These are phyloP conservation scores for Yamadazyma triangularis DNA, from an alignment of 1,139 yeast genomes.

Conservation along the genomic window DNA sequence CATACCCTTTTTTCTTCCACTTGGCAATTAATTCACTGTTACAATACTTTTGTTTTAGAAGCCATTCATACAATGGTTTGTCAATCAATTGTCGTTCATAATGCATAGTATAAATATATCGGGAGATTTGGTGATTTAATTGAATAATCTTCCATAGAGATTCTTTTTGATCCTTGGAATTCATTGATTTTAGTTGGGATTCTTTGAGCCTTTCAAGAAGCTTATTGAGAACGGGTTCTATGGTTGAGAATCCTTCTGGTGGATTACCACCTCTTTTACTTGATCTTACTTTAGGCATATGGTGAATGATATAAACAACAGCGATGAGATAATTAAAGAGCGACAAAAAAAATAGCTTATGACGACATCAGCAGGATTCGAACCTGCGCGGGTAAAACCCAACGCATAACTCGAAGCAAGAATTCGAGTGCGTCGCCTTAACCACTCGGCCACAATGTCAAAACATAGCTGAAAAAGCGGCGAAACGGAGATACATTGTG, in stretches of 20 bases:
- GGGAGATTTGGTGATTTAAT: constrained; percentile 68
- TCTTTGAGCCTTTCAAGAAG: constrained; percentile 58
- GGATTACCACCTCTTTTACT: constrained; percentile 45
- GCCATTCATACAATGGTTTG: constrained; percentile 70
- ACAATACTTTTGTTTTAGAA: constrained; percentile 61
- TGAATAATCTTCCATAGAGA: constrained; percentile 71
- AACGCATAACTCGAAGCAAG: constrained; percentile 46
- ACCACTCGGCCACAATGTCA: constrained; percentile 76
- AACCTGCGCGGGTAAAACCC: constrained; percentile 89
- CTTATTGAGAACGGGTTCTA: constrained; percentile 66
- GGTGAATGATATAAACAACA: constrained; percentile 2
- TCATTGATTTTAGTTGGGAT: constrained; percentile 34
- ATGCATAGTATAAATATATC: constrained; percentile 72
- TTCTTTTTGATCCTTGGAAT: constrained; percentile 40
- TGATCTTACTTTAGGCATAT: constrained; percentile 41
- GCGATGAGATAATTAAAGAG: background rate
- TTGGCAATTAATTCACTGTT: constrained; percentile 77
- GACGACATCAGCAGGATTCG: constrained; percentile 85
- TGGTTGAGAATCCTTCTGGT: constrained; percentile 72
- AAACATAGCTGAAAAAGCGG: background rate
- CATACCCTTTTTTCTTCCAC: constrained; percentile 91
- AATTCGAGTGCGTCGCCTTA: constrained; percentile 79
- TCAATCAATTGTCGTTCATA: constrained; percentile 68
- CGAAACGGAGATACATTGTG: no score
- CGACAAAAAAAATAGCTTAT: constrained; percentile 19